These are phyloP conservation scores for Onygenales sp. DNA, from an alignment of 2,329 filamentous ascomycete genomes.

Conservation along the genomic window DNA sequence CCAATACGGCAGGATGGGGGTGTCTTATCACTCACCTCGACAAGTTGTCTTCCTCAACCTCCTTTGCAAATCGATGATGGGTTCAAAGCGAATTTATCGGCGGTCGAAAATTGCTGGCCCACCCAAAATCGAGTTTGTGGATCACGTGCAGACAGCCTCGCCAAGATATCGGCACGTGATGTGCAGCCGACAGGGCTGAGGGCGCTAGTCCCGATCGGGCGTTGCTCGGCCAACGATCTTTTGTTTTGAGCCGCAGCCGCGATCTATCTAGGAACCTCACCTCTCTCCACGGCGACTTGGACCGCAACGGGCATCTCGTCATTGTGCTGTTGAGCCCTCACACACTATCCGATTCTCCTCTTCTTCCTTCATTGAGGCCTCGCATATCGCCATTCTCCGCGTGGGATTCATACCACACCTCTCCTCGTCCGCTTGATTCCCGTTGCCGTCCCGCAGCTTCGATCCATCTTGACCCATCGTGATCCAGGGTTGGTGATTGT, in stretches of 20 bases:
- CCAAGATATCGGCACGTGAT: neutral
- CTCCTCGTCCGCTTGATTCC: neutral
- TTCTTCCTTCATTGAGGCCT: neutral
- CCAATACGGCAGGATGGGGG: neutral
- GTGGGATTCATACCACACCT: neutral
- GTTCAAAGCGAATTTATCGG: neutral
- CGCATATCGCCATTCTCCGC: neutral
- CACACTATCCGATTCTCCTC: neutral
- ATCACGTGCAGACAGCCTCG: slow-evolving; percentile 9
- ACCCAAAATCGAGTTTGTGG: slow-evolving; percentile 20
- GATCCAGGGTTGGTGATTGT: neutral
- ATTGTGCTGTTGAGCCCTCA: neutral
- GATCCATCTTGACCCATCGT: neutral
- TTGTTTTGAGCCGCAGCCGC: slow-evolving; percentile 4
- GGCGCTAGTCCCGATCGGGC: slow-evolving; percentile 7
- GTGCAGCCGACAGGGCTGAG: neutral
- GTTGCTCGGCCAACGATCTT: slow-evolving; percentile 12
- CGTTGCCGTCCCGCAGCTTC: neutral
- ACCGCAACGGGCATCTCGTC: too few species aligned
- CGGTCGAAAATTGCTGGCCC: slow-evolving; percentile 16
- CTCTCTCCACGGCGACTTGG: neutral
- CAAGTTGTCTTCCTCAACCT: slow-evolving; percentile 56
- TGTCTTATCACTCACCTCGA: slow-evolving; percentile 40
- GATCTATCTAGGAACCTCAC: neutral
- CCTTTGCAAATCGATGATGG: slow-evolving; percentile 29